Base-by-base conservation (phyloP, 75 land plant genomes). In the Pinus tabuliformis region DNA sequence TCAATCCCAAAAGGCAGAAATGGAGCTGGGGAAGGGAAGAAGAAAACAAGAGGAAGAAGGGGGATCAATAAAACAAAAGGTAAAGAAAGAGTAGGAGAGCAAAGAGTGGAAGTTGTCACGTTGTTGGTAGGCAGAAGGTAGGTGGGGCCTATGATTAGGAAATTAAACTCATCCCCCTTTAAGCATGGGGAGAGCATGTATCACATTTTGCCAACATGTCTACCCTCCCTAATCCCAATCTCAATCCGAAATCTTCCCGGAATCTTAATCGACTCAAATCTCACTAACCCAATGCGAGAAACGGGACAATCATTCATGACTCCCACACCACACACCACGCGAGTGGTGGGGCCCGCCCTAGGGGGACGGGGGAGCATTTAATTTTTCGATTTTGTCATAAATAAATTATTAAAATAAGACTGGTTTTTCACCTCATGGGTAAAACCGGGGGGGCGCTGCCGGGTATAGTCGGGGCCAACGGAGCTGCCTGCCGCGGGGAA, bases 401-500 rank as follows among this genome's bases (percentile, higher is more conserved):
- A 26, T 13, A 1, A 62, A 3, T 5, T 26, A 4, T 26, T 62
- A 62, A 62, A 62, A 28, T 24, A 62, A 1, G 64, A 13, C 1
- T 62, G 0, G 28, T 62, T 14, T 62, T 62, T 26, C 24, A 62
- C 24, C 24, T 62, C 7, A 37, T 17, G 68, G 68, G 18, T 64
- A 16, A 33, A 64, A 64, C 5, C 7, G 68, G 18, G 18, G 68
- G 68, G 39, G 68, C 2, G 1, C 68, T 64, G 68, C 68, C 42
- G 68, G 68, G 68, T 30, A 36, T 64, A 36, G 42, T 49, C 18
- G 36, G 68, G 68, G 68, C 68, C 68, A 64, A 64, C 68, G 9
- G 33, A 64, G 17, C 39, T 64, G 68, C 68, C 68, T 64, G 68
- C 68, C 68, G 68, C 68, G 68, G 39, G 68, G 68, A 36, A 64